These are phyloP conservation scores for rapeseed (Brassica napus) DNA, from an alignment of 345 rosid genomes.

Conservation along the genomic window Da-Ae NC_063452.1:60807001-60807500, in stretches of 20 bases:
- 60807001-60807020: constrained; percentile 58
- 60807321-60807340: constrained; percentile 91
- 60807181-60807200: constrained; percentile 53
- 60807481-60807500: not conserved
- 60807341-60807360: constrained; percentile 88
- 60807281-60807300: constrained; percentile 71
- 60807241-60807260: constrained; percentile 51
- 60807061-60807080: constrained; percentile 73
- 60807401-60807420: constrained; percentile 85
- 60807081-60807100: constrained; percentile 82
- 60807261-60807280: constrained; percentile 68
- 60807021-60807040: constrained; percentile 83
- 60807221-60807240: constrained; percentile 71
- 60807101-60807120: constrained; percentile 77
- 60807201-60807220: constrained; percentile 46
- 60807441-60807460: constrained; percentile 9
- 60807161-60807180: constrained; percentile 76
- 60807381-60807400: constrained; percentile 83
- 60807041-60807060: constrained; percentile 85
- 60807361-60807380: constrained; percentile 53
- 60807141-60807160: constrained; percentile 91
- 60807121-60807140: constrained; percentile 77
- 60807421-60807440: constrained; percentile 74
- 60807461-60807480: constrained; percentile 20
- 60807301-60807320: constrained; percentile 86